Evolutionary conservation across 345 rosid genomes (phyloP).

Genomic region (Murraya koenigii): DNA sequence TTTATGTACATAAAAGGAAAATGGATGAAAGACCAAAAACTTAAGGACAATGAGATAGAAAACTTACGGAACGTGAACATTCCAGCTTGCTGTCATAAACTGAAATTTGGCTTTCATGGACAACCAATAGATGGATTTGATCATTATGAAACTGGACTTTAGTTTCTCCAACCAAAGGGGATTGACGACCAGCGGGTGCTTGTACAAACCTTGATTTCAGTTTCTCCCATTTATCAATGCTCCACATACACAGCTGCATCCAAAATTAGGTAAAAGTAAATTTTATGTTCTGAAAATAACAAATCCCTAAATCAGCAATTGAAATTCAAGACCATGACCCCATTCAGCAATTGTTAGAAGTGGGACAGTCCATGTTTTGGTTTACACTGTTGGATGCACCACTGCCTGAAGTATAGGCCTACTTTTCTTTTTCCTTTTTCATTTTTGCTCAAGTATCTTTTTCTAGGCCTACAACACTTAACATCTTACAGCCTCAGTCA

Average conservation of each 20-base stretch:
- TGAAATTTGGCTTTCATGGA: constrained; percentile 45
- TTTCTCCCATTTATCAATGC: constrained; percentile 79
- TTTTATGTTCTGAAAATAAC: neutral
- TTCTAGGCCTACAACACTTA: neutral
- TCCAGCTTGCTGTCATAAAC: constrained; percentile 47
- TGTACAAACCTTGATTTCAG: constrained; percentile 36
- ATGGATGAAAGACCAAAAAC: neutral
- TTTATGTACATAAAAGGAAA: neutral
- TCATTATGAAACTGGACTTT: constrained; percentile 51
- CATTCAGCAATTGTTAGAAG: neutral
- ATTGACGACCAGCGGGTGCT: constrained; percentile 37
- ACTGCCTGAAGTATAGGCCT: neutral
- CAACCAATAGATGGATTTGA: constrained; percentile 41
- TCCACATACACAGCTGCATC: constrained; percentile 69
- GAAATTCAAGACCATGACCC: neutral
- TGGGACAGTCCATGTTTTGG: neutral
- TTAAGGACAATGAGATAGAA: neutral
- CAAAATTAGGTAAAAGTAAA: neutral
- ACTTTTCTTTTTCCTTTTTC: neutral
- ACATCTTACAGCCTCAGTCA: no score
- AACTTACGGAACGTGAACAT: constrained; percentile 39
- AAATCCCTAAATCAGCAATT: neutral
- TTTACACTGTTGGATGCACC: neutral
- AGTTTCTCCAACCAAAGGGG: constrained; percentile 39
- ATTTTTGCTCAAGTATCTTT: neutral